Conservation (phyloP, 2,329 filamentous ascomycete species). For the Penicillium sp. region DNA sequence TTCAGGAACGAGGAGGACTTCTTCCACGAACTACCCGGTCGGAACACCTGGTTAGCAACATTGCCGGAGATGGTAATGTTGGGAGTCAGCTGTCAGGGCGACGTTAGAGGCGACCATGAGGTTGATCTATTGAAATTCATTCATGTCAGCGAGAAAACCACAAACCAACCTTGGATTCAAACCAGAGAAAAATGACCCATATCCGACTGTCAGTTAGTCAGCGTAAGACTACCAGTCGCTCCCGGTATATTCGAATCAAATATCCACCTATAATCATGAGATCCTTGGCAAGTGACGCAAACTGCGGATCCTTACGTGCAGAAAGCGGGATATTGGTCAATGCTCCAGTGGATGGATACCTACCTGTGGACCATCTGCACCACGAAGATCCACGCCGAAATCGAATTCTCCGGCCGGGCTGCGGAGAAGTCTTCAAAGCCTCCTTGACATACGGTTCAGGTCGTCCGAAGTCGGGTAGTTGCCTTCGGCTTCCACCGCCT, state of each 20-base stretch:
- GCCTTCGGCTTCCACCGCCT: conserved; percentile 42
- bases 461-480: conserved; percentile 47
- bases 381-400: conserved; percentile 47
- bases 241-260: conserved; percentile 44
- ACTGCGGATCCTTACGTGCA: conserved; percentile 46
- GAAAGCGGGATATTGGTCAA: conserved; percentile 52
- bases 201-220: too few relatives aligned
- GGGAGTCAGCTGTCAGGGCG: too few relatives aligned
- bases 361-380: conserved; percentile 49
- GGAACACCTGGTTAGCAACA: too few relatives aligned
- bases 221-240: conserved; percentile 21
- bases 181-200: too few relatives aligned
- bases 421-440: conserved; percentile 50
- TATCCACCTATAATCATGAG: conserved; percentile 53
- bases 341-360: conserved; percentile 49
- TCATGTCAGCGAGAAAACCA: too few relatives aligned
- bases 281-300: conserved; percentile 47
- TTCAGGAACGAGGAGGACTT: conserved; percentile 34
- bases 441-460: conserved; percentile 41
- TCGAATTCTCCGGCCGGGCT: conserved; percentile 37
- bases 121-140: too few relatives aligned
- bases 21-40: neutral
- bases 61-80: too few relatives aligned
- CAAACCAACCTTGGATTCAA: too few relatives aligned
- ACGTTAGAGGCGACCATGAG: too few relatives aligned